Conservation (phyloP, 768 basidiomycete species). For the Tricholoma sp. region DNA sequence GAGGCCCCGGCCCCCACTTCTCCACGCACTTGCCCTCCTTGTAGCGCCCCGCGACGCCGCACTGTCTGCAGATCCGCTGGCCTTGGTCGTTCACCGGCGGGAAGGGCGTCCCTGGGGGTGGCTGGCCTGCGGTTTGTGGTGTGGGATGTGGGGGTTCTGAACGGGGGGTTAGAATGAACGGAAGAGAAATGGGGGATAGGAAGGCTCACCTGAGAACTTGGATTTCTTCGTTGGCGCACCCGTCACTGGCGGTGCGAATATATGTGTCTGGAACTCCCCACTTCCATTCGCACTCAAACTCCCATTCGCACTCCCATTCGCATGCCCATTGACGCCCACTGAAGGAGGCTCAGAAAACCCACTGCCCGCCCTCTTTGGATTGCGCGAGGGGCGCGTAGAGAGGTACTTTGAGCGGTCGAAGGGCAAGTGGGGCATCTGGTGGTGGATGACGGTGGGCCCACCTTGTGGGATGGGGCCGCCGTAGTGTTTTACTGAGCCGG, state of each 20-base stretch:
- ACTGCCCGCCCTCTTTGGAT: no score
- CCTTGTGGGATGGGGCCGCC: no score
- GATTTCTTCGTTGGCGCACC: conserved; percentile 68
- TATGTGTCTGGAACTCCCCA: conserved; percentile 54
- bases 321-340: neutral
- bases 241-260: conserved; percentile 69
- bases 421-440: no score
- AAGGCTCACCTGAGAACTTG: conserved; percentile 33
- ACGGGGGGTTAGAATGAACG: neutral
- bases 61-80: conserved; percentile 74
- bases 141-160: conserved; percentile 1
- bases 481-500: no score
- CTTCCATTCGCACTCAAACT: conserved; percentile 3
- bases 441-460: no score
- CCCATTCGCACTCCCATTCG: conserved; percentile 20
- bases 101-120: conserved; percentile 24
- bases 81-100: conserved; percentile 54
- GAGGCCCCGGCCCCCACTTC: conserved; percentile 84
- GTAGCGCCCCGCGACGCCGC: conserved; percentile 68
- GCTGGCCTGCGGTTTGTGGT: neutral
- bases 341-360: no score
- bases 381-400: no score
- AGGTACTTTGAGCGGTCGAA: no score
- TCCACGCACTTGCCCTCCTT: conserved; percentile 85
- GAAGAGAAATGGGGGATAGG: neutral